Evolutionary conservation across 305 asterid species (phyloP).

Genomic region (Fraxinus paxiana): DNA sequence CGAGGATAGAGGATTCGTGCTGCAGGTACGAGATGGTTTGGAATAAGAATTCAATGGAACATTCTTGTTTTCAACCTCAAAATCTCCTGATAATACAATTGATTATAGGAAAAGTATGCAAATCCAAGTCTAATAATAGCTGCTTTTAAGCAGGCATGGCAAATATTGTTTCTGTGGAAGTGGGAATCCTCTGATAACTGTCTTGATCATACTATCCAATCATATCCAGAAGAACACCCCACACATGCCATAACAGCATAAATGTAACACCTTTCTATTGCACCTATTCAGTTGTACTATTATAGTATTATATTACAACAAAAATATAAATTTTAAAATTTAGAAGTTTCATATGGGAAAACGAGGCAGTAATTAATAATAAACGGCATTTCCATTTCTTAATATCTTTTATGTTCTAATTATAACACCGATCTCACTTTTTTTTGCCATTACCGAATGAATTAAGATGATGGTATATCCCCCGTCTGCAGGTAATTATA

Average conservation of each 20-base stretch:
- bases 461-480: conserved; percentile 13
- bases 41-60: not conserved
- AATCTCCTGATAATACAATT: not conserved
- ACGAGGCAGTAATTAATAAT: not conserved
- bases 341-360: not conserved
- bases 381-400: not conserved
- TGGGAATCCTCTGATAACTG: not conserved
- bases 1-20: not conserved
- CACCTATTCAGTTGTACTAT: not conserved
- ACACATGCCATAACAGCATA: not conserved
- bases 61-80: not conserved
- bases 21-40: not conserved
- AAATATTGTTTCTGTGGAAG: not conserved
- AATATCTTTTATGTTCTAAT: not conserved
- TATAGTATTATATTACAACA: not conserved
- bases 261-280: not conserved
- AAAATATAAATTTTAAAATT: too few relatives aligned
- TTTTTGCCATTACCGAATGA: conserved; percentile 2
- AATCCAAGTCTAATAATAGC: not conserved
- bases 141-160: not conserved
- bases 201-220: not conserved
- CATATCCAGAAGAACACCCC: not conserved
- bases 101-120: not conserved
- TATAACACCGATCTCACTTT: not conserved
- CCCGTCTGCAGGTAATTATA: conserved; percentile 29